Evolutionary conservation across 2,329 filamentous ascomycete species (phyloP).

Genomic region (Rutstroemia sp.): DNA sequence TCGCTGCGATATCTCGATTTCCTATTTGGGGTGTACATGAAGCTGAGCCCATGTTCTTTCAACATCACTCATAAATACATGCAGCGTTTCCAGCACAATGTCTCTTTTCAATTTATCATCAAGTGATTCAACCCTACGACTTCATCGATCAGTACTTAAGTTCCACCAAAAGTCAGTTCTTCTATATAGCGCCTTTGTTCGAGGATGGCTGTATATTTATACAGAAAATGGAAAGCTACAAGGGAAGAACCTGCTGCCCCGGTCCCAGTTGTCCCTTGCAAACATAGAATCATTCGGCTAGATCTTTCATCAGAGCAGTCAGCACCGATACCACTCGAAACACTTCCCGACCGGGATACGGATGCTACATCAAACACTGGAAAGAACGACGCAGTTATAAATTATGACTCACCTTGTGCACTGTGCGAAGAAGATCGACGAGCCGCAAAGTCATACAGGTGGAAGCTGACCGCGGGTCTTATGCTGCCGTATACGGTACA

Average conservation of each 20-base stretch:
- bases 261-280: not conserved
- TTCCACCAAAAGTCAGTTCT: not conserved
- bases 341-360: not conserved
- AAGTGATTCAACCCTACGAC: not conserved
- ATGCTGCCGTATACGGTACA: constrained; percentile 54
- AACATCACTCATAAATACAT: not conserved
- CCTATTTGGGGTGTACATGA: not conserved
- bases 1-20: not conserved
- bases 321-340: not conserved
- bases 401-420: constrained; percentile 8
- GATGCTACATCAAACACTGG: not conserved
- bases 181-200: not conserved
- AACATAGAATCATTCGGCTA: not conserved
- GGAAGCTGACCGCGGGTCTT: constrained; percentile 52
- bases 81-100: not conserved
- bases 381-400: not conserved
- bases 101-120: not conserved
- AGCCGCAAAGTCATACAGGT: constrained; percentile 40
- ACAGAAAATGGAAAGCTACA: constrained; percentile 2
- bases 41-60: not conserved
- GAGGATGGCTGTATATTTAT: constrained; percentile 1
- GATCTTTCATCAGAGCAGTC: not conserved
- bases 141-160: not conserved
- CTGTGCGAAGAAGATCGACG: constrained; percentile 27
- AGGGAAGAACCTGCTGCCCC: not conserved